phyloP scores from a whole-genome alignment of 345 rosid species.

The Gossypium rotundifolium region DNA sequence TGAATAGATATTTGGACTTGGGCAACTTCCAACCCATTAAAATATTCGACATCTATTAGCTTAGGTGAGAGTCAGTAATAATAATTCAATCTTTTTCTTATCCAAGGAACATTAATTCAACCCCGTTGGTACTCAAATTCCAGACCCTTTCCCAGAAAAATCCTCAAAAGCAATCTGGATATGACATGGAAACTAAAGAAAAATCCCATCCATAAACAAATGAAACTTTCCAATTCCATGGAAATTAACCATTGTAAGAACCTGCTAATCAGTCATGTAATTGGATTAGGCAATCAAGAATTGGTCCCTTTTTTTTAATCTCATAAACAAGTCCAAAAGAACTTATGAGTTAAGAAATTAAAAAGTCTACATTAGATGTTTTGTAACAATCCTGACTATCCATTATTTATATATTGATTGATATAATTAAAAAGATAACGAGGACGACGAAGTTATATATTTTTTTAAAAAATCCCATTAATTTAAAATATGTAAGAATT shows the following conservation, averaged over 20 bases:
- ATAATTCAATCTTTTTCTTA: neutral
- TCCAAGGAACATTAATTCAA: neutral
- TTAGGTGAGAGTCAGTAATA: neutral
- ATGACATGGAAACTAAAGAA: neutral
- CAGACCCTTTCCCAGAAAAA: no score
- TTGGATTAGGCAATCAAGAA: neutral
- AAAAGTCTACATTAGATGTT: neutral
- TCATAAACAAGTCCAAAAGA: neutral
- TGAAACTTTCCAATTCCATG: neutral
- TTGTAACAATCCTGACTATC: conserved; percentile 4
- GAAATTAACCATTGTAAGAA: neutral
- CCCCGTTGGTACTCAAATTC: neutral
- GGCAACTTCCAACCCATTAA: conserved; percentile 2
- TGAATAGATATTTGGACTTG: neutral
- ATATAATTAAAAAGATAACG: neutral
- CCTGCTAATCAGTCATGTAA: neutral
- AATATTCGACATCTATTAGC: neutral
- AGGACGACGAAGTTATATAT: neutral
- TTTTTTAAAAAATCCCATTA: neutral
- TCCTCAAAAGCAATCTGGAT: neutral
- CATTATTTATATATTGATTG: neutral
- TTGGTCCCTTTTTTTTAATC: neutral
- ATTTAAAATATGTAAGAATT: neutral
- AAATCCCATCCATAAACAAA: neutral
- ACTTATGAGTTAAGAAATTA: neutral